These are phyloP conservation scores for Aureobasidium sp. DNA, from an alignment of 2,329 filamentous ascomycete species.

Conservation along the genomic window DNA sequence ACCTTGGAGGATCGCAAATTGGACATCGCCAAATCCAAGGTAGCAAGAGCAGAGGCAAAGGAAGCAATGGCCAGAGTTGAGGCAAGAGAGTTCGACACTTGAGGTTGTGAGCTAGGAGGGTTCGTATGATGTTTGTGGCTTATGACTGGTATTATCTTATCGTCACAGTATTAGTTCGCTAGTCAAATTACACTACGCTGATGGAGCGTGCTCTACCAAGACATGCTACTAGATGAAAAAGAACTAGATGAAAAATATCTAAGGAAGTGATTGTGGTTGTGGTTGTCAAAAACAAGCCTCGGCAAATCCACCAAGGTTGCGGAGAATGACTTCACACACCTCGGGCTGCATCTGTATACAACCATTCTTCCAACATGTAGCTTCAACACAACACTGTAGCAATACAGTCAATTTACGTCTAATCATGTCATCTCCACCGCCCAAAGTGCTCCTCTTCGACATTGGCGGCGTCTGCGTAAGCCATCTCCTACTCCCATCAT, in stretches of 20 bases:
- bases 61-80: neutral
- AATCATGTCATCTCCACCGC: conserved; percentile 26
- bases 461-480: conserved; percentile 94
- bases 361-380: neutral
- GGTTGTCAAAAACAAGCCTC: neutral
- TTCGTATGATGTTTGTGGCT: too few species aligned
- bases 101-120: neutral
- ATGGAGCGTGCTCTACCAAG: too few species aligned
- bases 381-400: neutral
- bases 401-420: neutral
- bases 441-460: conserved; percentile 80
- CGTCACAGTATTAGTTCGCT: too few species aligned
- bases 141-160: too few species aligned
- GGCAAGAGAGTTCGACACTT: neutral
- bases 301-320: conserved; percentile 6
- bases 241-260: too few species aligned
- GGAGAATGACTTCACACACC: conserved; percentile 2
- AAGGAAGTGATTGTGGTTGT: neutral
- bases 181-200: too few species aligned
- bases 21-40: neutral
- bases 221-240: too few species aligned
- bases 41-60: neutral
- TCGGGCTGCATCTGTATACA: neutral
- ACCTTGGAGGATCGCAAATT: neutral
- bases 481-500: too few species aligned